These are phyloP conservation scores for Pinus tabuliformis DNA, from an alignment of 75 land plant genomes.

Conservation along the genomic window DNA sequence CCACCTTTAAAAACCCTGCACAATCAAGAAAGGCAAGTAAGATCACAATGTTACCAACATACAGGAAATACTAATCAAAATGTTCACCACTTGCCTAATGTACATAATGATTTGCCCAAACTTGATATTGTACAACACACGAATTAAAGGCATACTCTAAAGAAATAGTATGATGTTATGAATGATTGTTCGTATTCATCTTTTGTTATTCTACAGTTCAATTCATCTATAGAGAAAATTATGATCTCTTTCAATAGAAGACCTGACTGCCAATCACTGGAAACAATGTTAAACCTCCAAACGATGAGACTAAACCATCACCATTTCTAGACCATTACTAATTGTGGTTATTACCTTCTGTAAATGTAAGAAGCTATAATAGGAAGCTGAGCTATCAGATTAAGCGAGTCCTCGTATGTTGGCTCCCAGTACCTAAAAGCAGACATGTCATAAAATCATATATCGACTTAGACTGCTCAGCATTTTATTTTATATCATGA, in stretches of 20 bases:
- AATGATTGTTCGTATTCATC: background rate
- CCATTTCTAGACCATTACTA: background rate
- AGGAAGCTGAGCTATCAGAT: conserved; percentile 89
- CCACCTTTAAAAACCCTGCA: conserved; percentile 84
- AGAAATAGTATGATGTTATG: too few species aligned
- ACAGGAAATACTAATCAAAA: background rate
- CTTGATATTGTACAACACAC: background rate
- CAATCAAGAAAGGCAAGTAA: background rate
- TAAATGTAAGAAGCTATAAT: conserved; percentile 84
- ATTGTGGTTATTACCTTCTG: conserved; percentile 51
- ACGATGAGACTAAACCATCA: background rate
- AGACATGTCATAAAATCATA: background rate
- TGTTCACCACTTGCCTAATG: background rate
- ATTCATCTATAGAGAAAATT: too few species aligned
- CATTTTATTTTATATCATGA: background rate
- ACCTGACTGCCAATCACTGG: too few species aligned
- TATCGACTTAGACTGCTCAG: background rate
- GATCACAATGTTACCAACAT: background rate
- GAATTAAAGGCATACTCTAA: background rate
- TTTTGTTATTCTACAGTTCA: background rate
- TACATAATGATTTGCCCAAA: background rate
- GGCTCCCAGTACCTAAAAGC: conserved; percentile 89
- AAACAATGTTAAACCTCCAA: background rate
- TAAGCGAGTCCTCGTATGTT: conserved; percentile 87
- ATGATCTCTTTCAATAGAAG: too few species aligned